These are phyloP conservation scores for Phytophthora constricta DNA, from an alignment of 352 stramenopile genomes.

Conservation along the genomic window DNA sequence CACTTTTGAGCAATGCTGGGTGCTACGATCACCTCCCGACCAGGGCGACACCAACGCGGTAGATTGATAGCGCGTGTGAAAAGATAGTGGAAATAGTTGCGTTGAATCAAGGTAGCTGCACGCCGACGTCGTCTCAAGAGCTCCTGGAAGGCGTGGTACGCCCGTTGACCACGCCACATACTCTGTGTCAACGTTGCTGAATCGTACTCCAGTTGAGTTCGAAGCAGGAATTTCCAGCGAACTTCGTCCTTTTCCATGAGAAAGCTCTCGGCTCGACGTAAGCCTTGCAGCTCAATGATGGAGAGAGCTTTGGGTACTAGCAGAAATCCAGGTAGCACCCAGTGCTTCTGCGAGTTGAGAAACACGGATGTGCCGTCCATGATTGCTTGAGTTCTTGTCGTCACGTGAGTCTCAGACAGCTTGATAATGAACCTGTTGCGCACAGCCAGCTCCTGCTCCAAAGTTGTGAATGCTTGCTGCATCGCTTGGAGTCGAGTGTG, in stretches of 20 bases:
- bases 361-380: slow-evolving; percentile 67
- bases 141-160: slow-evolving; percentile 37
- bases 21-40: slow-evolving; percentile 69
- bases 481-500: slow-evolving; percentile 42
- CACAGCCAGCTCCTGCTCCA: slow-evolving; percentile 47
- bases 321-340: slow-evolving; percentile 55
- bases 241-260: slow-evolving; percentile 77
- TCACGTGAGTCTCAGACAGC: slow-evolving; percentile 53
- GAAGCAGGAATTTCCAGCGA: slow-evolving; percentile 58
- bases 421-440: slow-evolving; percentile 65
- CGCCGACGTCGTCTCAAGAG: slow-evolving; percentile 37
- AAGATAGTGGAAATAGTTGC: slow-evolving; percentile 78
- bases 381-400: slow-evolving; percentile 67
- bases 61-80: slow-evolving; percentile 63
- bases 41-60: slow-evolving; percentile 66
- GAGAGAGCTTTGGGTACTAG: slow-evolving; percentile 40
- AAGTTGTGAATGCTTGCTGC: slow-evolving; percentile 16
- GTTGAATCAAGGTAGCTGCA: slow-evolving; percentile 66
- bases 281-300: slow-evolving; percentile 37
- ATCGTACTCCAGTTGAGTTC: slow-evolving; percentile 54
- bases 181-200: slow-evolving; percentile 49
- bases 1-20: slow-evolving; percentile 67
- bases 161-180: slow-evolving; percentile 41
- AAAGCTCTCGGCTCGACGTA: slow-evolving; percentile 62
- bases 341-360: slow-evolving; percentile 71